Conservation (phyloP, 2,329 filamentous ascomycete species). For the Stagonosporopsis vannaccii region DNA sequence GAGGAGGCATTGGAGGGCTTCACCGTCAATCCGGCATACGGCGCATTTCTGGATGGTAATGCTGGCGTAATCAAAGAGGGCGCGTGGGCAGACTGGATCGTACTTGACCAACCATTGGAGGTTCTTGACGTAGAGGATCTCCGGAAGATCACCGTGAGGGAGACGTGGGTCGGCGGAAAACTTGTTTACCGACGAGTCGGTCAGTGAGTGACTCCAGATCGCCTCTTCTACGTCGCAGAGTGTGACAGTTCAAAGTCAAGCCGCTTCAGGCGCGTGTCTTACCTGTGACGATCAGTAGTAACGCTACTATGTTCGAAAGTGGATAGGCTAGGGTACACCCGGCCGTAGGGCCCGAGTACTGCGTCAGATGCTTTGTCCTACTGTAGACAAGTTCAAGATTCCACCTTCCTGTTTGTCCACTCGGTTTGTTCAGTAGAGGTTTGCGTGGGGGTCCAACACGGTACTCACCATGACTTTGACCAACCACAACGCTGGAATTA, state of each 20-base stretch:
- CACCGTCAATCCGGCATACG: slow-evolving; percentile 65
- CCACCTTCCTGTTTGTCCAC: slow-evolving; percentile 5
- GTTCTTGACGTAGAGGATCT: slow-evolving; percentile 59
- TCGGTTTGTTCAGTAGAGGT: background rate
- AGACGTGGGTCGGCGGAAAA: slow-evolving; percentile 72
- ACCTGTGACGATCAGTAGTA: background rate
- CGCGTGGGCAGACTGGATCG: slow-evolving; percentile 73
- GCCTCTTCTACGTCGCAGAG: slow-evolving; percentile 9
- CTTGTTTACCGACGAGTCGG: slow-evolving; percentile 44
- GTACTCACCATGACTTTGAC: slow-evolving; percentile 1
- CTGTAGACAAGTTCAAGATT: background rate
- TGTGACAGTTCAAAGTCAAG: background rate
- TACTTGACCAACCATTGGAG: slow-evolving; percentile 67
- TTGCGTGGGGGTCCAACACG: slow-evolving; percentile 16
- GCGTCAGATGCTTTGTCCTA: slow-evolving; percentile 3
- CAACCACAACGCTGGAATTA: slow-evolving; percentile 1
- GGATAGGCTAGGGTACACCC: slow-evolving; percentile 10
- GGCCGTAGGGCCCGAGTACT: background rate
- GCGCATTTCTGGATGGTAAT: slow-evolving; percentile 65
- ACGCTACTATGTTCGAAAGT: background rate
- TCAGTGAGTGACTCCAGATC: slow-evolving; percentile 1
- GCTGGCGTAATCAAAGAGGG: slow-evolving; percentile 67
- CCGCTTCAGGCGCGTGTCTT: slow-evolving; percentile 5
- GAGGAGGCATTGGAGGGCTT: slow-evolving; percentile 69
- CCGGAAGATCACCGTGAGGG: slow-evolving; percentile 63